Base-by-base conservation (phyloP, 495 filamentous ascomycete genomes). In the Annulohypoxylon bovei region DNA sequence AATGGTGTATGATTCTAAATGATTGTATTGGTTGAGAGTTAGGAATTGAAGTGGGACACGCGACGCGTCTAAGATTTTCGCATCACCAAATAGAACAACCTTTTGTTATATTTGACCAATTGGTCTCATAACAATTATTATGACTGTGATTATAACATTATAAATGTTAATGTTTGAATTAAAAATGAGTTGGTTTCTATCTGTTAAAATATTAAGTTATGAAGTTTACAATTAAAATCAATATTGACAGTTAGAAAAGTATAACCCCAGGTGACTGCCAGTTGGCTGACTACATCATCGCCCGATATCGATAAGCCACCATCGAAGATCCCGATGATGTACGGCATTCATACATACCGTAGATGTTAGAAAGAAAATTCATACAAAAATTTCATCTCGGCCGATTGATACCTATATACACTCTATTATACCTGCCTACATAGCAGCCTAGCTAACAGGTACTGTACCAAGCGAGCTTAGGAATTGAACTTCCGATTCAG, bases 51-150 rank as follows among this genome's bases (percentile, higher is more conserved):
- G 57, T 32, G 68, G 62, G 63, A 71, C 64, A 67, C 69, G 69
- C 69, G 69, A 72, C 69, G 69, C 69, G 69, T 72, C 37, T 44
- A 35, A 50, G 44, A 47, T 50, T 62, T 46, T 54, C 27, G 28
- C 50, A 52, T 62, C 47, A 6, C 25, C 49, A 27, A 62, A 39
- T 28, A 57, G 6, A 23, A 9, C 6, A n/a, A 8, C 11, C n/a
- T 9, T 22, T 22, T 35, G 30, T n/a, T 25, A 32, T 49, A 49
- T 6, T 14, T 3, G 44, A 14, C 20, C 7, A 49, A 49, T 27
- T 32, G 16, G 20, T 53, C 6, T n/a, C 14, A 4, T 14, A 20
- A 22, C 18, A 28, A 50, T n/a, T 4, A 4, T 28, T 25, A 50
- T 25, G 6, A 6, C 1, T n/a, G 20, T 46, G 46, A 27, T 14